These are phyloP conservation scores for Aspergillus clavatus DNA, from an alignment of 2,329 filamentous ascomycete species.

Conservation along the genomic window DNA sequence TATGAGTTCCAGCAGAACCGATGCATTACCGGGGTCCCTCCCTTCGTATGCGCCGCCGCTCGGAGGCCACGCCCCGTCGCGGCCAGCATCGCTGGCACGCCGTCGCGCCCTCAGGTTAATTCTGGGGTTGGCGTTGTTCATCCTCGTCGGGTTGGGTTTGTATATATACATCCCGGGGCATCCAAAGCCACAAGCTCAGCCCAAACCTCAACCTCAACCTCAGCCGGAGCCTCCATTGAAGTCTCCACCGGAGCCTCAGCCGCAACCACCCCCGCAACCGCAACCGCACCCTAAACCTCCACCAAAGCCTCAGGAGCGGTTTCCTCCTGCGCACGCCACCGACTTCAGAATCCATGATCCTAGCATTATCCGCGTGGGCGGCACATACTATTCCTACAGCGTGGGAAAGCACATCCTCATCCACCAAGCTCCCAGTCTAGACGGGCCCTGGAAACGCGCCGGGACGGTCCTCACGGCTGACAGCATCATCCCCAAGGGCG, in stretches of 20 bases:
- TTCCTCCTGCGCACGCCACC: conserved; percentile 8
- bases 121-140: neutral
- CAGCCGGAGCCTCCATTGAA: no score
- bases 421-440: conserved; percentile 23
- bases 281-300: neutral
- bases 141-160: neutral
- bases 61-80: neutral
- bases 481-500: conserved; percentile 32
- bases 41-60: neutral
- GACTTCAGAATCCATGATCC: conserved; percentile 30
- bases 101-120: neutral
- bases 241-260: no score
- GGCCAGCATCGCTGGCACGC: neutral
- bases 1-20: neutral
- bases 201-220: no score
- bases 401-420: conserved; percentile 30
- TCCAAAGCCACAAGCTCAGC: neutral
- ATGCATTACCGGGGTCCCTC: neutral
- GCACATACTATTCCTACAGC: conserved; percentile 30
- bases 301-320: neutral
- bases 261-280: neutral
- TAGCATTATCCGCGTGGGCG: conserved; percentile 24
- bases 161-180: neutral
- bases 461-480: conserved; percentile 27
- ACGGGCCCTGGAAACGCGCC: conserved; percentile 28